Evolutionary conservation across 345 rosid genomes (phyloP), one percentile per base, ranked within the genome.

Genomic region (Physaria fendleri): DNA sequence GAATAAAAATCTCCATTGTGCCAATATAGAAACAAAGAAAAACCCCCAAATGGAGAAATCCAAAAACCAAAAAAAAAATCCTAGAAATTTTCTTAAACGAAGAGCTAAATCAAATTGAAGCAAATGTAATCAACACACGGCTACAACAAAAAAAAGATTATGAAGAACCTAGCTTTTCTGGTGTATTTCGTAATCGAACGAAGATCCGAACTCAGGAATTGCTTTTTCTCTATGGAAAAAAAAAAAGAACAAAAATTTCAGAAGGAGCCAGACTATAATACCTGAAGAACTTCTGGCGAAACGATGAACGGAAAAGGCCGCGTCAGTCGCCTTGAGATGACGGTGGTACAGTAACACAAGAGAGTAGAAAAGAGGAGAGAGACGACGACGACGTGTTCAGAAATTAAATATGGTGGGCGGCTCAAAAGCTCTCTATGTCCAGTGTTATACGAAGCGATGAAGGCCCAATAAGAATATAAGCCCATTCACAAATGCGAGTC

Each of bases 221-320:
- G 11, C 16, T n/a, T 46, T 14, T 6, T 22, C 15, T 5, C 8
- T 58, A 28, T 2, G 20, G 1, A 40, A 49, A 35, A 8, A 12
- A 12, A 12, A 34, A 12, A 12, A 5, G 15, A 5, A 11, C 1
- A 3, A 21, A 29, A 22, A 12, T 2, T 8, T 17, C 28, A 24
- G 29, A 41, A 4, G 25, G 34, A 33, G 7, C 14, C 10, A 24
- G 2, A 44, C 12, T 12, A 23, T 23, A 6, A 22, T 46, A 65
- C 70, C 70, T 25, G 6, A 5, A 48, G 8, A 47, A 27, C 20
- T 29, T 15, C 55, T 33, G 64, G 50, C 49, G 55, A 65, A 30
- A 41, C 20, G 41, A 22, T 32, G 13, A 59, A 59, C 43, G 15
- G 22, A 44, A 5, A n/a, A 58, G 13, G n/a, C 51, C 29, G 39